Conservation (phyloP, 306 rosid genomes). For the Vigna trinervia region DNA sequence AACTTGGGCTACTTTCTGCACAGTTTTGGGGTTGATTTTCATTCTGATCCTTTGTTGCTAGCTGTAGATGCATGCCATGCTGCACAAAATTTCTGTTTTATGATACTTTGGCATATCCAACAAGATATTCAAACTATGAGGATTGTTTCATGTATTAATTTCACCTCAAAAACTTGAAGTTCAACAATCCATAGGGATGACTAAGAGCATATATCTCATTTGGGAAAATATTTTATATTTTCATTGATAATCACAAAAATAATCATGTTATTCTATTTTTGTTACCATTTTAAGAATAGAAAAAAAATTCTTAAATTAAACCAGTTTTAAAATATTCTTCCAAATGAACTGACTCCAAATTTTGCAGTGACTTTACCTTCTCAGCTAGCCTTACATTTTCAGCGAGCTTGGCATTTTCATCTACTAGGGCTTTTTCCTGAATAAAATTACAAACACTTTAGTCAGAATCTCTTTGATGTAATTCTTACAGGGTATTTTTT, state of each 20-base stretch:
- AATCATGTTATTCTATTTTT: background rate
- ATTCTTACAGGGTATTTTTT: background rate
- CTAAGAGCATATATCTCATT: background rate
- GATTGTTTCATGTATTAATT: background rate
- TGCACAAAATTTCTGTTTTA: slow-evolving; percentile 42
- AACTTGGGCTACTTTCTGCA: slow-evolving; percentile 58
- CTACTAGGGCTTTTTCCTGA: slow-evolving; percentile 68
- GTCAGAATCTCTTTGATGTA: background rate
- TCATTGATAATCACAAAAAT: background rate
- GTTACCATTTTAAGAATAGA: background rate
- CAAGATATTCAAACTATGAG: background rate
- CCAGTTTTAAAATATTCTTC: background rate
- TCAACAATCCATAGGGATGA: background rate
- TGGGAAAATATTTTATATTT: background rate
- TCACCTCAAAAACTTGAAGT: background rate
- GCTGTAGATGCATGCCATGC: slow-evolving; percentile 41
- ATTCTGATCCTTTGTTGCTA: slow-evolving; percentile 30
- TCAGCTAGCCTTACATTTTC: slow-evolving; percentile 48
- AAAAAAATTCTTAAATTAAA: background rate
- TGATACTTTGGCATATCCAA: background rate
- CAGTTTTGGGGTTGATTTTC: slow-evolving; percentile 31
- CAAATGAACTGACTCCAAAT: slow-evolving; percentile 13
- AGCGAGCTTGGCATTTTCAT: slow-evolving; percentile 64
- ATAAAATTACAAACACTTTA: background rate
- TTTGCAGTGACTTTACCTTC: slow-evolving; percentile 55